phyloP scores from a whole-genome alignment of 768 basidiomycete genomes.

The Boletus sensibilis region DNA sequence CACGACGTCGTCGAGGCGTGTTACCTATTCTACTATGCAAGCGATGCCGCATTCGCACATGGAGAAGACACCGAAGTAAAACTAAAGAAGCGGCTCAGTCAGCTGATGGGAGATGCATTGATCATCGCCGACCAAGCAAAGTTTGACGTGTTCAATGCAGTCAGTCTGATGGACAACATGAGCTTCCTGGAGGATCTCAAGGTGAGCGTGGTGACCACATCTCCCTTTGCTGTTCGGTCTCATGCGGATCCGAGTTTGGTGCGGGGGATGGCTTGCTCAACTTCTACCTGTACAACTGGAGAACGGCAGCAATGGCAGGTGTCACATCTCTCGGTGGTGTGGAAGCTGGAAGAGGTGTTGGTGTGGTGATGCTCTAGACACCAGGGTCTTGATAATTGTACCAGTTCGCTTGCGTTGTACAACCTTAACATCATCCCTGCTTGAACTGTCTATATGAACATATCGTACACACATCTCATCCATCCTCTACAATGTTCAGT shows the following conservation, averaged over 20 bases:
- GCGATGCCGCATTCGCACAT: slow-evolving; percentile 65
- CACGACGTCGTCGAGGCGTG: slow-evolving; percentile 82
- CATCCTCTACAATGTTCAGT: slow-evolving; percentile 37
- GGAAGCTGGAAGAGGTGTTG: slow-evolving; percentile 76
- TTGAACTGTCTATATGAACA: slow-evolving; percentile 2
- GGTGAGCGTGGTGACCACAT: slow-evolving; percentile 41
- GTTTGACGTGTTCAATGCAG: slow-evolving; percentile 95
- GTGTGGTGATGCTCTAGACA: slow-evolving; percentile 87
- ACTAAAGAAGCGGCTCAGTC: slow-evolving; percentile 67
- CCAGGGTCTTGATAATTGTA: background rate
- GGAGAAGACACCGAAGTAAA: slow-evolving; percentile 58
- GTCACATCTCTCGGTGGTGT: slow-evolving; percentile 47
- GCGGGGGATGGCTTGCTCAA: slow-evolving; percentile 87
- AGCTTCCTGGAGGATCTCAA: slow-evolving; percentile 79
- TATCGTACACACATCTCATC: slow-evolving; percentile 7
- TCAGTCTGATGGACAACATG: slow-evolving; percentile 94
- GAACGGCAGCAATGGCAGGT: slow-evolving; percentile 77
- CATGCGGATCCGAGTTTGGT: slow-evolving; percentile 68
- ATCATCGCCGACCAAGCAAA: slow-evolving; percentile 77
- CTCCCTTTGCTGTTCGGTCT: background rate
- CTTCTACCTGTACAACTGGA: slow-evolving; percentile 95
- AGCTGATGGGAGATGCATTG: slow-evolving; percentile 77
- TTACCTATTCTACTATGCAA: slow-evolving; percentile 95
- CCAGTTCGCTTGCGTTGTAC: background rate
- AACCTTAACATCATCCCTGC: background rate